Evolutionary conservation across 2,329 filamentous ascomycete genomes (phyloP).

Genomic region (Colletotrichum sp.): DNA sequence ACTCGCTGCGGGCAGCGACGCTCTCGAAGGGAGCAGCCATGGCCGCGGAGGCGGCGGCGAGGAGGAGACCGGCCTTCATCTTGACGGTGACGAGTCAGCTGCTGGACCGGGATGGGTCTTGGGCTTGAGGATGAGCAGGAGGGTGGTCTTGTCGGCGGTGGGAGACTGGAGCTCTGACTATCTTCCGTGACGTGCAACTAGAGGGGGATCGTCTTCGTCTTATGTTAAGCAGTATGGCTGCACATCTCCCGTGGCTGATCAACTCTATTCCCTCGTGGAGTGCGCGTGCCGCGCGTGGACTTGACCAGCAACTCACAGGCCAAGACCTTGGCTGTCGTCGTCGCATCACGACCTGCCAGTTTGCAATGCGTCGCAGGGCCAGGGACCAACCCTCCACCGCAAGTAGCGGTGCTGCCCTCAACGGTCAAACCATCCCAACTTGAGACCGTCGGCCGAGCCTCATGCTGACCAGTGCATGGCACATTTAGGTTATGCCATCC

Average conservation of each 20-base stretch:
- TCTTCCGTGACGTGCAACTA: not conserved
- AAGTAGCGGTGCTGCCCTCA: not conserved
- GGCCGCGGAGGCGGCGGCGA: slow-evolving; percentile 11
- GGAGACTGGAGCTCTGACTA: slow-evolving; percentile 6
- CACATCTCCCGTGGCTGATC: not conserved
- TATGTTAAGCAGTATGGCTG: not conserved
- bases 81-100: not conserved
- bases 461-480: not conserved
- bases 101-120: not conserved
- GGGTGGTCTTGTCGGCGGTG: not conserved
- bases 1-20: not conserved
- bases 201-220: not conserved
- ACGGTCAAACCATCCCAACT: not conserved
- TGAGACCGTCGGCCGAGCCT: not conserved
- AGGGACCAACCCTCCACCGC: not conserved
- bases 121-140: not conserved
- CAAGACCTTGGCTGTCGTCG: not conserved
- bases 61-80: slow-evolving; percentile 19
- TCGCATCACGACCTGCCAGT: not conserved
- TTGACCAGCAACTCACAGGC: not conserved
- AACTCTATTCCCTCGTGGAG: not conserved
- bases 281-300: not conserved
- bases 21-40: slow-evolving; percentile 12
- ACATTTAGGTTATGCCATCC: not conserved
- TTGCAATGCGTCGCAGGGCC: not conserved